Evolutionary conservation across 768 basidiomycete genomes (phyloP), one percentile per base, ranked within the genome.

Genomic region (Hericium coralloides): DNA sequence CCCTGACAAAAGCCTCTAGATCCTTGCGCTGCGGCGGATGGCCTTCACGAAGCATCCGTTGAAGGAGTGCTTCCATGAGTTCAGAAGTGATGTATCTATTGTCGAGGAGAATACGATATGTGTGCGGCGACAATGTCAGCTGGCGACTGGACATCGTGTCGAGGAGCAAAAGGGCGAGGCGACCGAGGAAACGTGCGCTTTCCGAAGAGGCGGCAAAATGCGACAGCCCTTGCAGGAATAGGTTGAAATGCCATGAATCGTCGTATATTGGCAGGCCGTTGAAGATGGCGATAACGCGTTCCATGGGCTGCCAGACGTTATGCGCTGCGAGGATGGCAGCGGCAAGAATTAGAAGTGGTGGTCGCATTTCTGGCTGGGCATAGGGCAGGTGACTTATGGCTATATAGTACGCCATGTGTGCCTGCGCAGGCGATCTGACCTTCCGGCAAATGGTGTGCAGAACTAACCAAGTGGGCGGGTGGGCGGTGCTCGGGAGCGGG

Each of bases 381-480:
- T 55, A 22, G 12, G 69, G 59, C 8, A 80, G 65, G 49, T 82
- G 70, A 1, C 70, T 57, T 58, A 75, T 67, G 3, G 76, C 70
- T 22, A 86, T 66, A 52, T 77, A 62, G 37, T 80, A 61, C 1
- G 73, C 70, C 0, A 72, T 72, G 18, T 69, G 66, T 0, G 81
- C 83, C 22, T 85, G 76, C 15, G 56, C 56, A 1, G 73, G 66
- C 0, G 77, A 76, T n/a, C 65, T 69, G 12, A 83, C 71, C 65
- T 75, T 79, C 23, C 49, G 67, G 74, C 65, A 69, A 15, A 78
- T 68, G 43, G 85, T 70, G 48, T 76, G 73, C 31, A 87, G 67
- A 12, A 78, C 65, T n/a, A 84, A 68, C 84, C 84, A 87, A 0
- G 74, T 60, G 0, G 85, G 84, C 12, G 60, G 61, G 14, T 23